These are phyloP conservation scores for Exutisphaerella laricina DNA, from an alignment of 2,329 filamentous ascomycete species.

Conservation along the genomic window DNA sequence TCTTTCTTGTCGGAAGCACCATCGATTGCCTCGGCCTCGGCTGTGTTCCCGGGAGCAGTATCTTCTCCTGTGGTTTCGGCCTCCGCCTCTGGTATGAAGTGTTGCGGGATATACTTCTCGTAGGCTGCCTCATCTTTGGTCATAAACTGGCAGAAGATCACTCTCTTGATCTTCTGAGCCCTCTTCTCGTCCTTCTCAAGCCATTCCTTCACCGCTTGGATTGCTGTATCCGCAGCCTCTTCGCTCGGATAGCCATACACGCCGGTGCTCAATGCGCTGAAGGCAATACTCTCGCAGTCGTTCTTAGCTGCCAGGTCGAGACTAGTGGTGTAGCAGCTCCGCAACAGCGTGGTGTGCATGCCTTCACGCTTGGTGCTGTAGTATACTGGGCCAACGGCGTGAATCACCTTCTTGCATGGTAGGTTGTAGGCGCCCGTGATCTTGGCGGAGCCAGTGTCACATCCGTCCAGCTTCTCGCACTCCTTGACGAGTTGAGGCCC, in stretches of 20 bases:
- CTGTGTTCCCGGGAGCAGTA: slow-evolving; percentile 1
- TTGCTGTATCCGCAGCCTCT: slow-evolving; percentile 67
- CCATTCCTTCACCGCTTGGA: slow-evolving; percentile 54
- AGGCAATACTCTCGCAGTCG: slow-evolving; percentile 67
- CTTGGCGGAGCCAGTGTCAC: slow-evolving; percentile 71
- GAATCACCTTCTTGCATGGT: slow-evolving; percentile 74
- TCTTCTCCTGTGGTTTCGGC: slow-evolving; percentile 25
- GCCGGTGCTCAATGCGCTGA: slow-evolving; percentile 80
- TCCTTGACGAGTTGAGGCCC: slow-evolving; percentile 63
- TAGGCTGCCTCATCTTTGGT: slow-evolving; percentile 73
- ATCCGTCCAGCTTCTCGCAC: slow-evolving; percentile 67
- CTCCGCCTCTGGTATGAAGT: slow-evolving; percentile 44
- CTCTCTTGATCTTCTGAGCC: slow-evolving; percentile 54
- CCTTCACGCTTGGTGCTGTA: slow-evolving; percentile 36
- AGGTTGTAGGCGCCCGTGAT: slow-evolving; percentile 74
- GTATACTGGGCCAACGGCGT: slow-evolving; percentile 85
- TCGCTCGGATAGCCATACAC: slow-evolving; percentile 78
- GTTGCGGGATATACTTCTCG: slow-evolving; percentile 63
- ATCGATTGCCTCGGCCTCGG: slow-evolving; percentile 1
- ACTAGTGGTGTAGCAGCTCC: slow-evolving; percentile 63
- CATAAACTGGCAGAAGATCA: slow-evolving; percentile 83
- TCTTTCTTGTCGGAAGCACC: slow-evolving; percentile 20
- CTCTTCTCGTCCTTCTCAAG: slow-evolving; percentile 42
- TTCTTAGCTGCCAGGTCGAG: slow-evolving; percentile 66
- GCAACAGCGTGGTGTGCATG: slow-evolving; percentile 43